phyloP scores from a whole-genome alignment of 495 filamentous ascomycete genomes.

The Neurospora hispaniola region DNA sequence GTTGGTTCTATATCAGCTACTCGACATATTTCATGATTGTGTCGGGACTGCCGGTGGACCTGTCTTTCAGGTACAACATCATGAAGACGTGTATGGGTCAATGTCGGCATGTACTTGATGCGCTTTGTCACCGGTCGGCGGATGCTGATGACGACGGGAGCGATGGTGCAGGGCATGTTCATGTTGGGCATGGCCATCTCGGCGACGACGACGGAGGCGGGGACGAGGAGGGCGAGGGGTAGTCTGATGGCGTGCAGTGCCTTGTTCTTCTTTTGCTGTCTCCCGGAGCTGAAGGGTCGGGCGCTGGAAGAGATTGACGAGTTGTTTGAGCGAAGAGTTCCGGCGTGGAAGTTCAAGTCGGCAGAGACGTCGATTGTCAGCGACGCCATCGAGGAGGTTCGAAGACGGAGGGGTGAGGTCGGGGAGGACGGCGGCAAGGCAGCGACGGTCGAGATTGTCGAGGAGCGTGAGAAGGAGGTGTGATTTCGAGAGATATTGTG shows the following conservation, averaged over 20 bases:
- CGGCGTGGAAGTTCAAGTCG: constrained; percentile 30
- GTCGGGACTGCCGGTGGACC: constrained; percentile 23
- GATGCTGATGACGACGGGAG: constrained; percentile 25
- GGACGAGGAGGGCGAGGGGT: constrained; percentile 16
- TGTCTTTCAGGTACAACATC: constrained; percentile 30
- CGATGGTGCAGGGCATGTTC: constrained; percentile 22
- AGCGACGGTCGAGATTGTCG: background rate
- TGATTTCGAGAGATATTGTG: background rate
- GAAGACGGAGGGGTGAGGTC: background rate
- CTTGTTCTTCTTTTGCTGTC: constrained; percentile 39
- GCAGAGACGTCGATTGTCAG: constrained; percentile 23
- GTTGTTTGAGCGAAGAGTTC: constrained; percentile 26
- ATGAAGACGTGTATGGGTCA: constrained; percentile 30
- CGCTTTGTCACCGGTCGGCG: constrained; percentile 26
- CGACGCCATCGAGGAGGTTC: constrained; percentile 26
- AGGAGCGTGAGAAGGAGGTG: background rate
- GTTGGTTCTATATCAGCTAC: constrained; percentile 34
- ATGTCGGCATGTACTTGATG: constrained; percentile 29
- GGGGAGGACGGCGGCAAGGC: background rate
- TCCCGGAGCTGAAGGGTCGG: constrained; percentile 43
- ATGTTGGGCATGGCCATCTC: constrained; percentile 29
- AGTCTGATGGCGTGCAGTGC: constrained; percentile 22
- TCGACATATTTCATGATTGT: constrained; percentile 32
- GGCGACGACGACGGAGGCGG: constrained; percentile 20
- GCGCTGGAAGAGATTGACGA: constrained; percentile 52